Evolutionary conservation across 2,329 filamentous ascomycete species (phyloP).

Genomic region (Seiridium cupressi): DNA sequence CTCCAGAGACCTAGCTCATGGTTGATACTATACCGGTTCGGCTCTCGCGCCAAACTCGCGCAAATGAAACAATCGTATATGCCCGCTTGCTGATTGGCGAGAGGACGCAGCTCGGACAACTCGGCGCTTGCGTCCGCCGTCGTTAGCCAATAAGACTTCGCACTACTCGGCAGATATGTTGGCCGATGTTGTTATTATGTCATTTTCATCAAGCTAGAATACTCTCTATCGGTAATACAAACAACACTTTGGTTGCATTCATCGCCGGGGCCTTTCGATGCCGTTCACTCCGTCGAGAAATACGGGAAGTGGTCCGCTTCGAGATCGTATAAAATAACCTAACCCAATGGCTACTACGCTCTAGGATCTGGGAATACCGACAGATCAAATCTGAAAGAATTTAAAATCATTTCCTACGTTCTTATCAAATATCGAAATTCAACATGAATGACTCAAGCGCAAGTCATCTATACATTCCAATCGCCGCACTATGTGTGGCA

Average conservation of each 20-base stretch:
- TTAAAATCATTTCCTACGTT: background rate
- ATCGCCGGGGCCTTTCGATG: too few species aligned
- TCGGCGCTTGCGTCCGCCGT: background rate
- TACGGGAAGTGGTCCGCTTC: too few species aligned
- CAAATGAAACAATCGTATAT: slow-evolving; percentile 10
- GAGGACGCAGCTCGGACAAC: background rate
- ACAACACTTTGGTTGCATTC: too few species aligned
- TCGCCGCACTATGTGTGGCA: background rate
- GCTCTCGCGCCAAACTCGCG: background rate
- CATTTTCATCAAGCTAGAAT: background rate
- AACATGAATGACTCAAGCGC: background rate
- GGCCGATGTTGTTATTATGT: background rate
- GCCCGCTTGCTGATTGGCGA: background rate
- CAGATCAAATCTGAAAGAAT: too few species aligned
- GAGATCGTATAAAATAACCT: too few species aligned
- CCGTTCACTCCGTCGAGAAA: too few species aligned
- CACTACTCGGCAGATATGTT: background rate
- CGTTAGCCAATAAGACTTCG: background rate
- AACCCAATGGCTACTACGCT: too few species aligned
- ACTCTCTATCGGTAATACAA: too few species aligned
- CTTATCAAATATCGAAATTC: background rate
- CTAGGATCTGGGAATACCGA: too few species aligned
- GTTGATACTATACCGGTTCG: background rate
- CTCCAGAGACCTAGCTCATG: too few species aligned
- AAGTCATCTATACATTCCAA: background rate